Conservation (phyloP, 2,329 filamentous ascomycete genomes). For the Aureobasidium leucospermi region DNA sequence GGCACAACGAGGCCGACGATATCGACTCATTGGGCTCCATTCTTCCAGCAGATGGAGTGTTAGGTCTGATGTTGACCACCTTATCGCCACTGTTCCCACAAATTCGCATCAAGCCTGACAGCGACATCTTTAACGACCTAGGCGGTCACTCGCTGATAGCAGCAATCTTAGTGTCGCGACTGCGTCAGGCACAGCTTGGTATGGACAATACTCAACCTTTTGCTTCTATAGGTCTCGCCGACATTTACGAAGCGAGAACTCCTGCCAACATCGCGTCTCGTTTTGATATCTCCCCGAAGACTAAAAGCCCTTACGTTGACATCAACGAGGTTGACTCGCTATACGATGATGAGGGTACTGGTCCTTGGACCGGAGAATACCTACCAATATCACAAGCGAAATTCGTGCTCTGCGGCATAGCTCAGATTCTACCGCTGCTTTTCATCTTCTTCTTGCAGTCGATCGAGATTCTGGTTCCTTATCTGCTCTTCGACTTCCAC, state of each 20-base stretch:
- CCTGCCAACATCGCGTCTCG: background rate
- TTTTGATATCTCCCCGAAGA: background rate
- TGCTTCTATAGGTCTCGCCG: background rate
- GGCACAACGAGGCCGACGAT: background rate
- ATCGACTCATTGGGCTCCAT: background rate
- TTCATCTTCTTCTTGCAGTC: slow-evolving; percentile 3
- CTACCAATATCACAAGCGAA: background rate
- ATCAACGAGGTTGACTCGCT: background rate
- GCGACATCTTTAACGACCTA: background rate
- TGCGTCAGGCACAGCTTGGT: background rate
- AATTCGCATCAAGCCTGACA: background rate
- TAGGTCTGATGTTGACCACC: background rate
- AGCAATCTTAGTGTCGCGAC: background rate
- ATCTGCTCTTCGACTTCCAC: slow-evolving; percentile 1
- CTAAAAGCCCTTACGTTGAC: background rate
- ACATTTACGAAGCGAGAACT: background rate
- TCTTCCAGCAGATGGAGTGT: background rate
- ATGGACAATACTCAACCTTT: background rate
- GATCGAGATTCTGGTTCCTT: background rate
- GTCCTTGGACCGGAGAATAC: background rate
- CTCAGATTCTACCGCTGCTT: background rate
- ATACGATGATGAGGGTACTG: background rate
- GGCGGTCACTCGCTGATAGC: background rate
- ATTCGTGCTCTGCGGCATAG: background rate
- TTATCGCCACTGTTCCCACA: background rate